These are phyloP conservation scores for Byssothecium circinans DNA, from an alignment of 2,329 filamentous ascomycete species.

Conservation along the genomic window DNA sequence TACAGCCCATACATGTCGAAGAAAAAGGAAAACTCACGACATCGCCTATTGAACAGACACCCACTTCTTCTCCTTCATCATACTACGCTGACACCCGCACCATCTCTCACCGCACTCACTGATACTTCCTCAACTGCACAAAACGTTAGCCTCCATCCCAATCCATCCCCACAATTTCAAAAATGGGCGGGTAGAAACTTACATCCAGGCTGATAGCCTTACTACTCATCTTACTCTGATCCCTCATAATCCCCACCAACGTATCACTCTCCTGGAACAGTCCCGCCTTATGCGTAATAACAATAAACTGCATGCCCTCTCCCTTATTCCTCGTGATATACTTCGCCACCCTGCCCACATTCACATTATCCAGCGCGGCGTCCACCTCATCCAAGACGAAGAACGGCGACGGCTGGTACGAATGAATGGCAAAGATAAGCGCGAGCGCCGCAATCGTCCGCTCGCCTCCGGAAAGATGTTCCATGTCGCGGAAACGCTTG, in stretches of 20 bases:
- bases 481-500: slow-evolving; percentile 99
- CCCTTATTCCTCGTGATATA: slow-evolving; percentile 94
- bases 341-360: slow-evolving; percentile 93
- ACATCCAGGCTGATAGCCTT: slow-evolving; percentile 93
- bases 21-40: too few species aligned
- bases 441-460: slow-evolving; percentile 98
- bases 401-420: slow-evolving; percentile 92
- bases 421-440: slow-evolving; percentile 95
- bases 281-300: slow-evolving; percentile 93
- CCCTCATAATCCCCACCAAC: slow-evolving; percentile 90
- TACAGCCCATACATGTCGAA: too few species aligned
- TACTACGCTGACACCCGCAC: too few species aligned
- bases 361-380: slow-evolving; percentile 95
- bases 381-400: slow-evolving; percentile 99
- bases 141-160: slow-evolving; percentile 30
- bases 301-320: slow-evolving; percentile 98
- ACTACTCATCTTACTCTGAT: slow-evolving; percentile 90
- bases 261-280: slow-evolving; percentile 97
- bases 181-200: too few species aligned
- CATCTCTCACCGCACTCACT: too few species aligned
- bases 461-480: slow-evolving; percentile 93
- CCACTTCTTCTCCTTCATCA: too few species aligned
- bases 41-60: too few species aligned
- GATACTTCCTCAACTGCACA: slow-evolving; percentile 4
- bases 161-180: slow-evolving; percentile 25